Evolutionary conservation across 108 stramenopile species (phyloP).

Genomic region (Craspedostauros australis): DNA sequence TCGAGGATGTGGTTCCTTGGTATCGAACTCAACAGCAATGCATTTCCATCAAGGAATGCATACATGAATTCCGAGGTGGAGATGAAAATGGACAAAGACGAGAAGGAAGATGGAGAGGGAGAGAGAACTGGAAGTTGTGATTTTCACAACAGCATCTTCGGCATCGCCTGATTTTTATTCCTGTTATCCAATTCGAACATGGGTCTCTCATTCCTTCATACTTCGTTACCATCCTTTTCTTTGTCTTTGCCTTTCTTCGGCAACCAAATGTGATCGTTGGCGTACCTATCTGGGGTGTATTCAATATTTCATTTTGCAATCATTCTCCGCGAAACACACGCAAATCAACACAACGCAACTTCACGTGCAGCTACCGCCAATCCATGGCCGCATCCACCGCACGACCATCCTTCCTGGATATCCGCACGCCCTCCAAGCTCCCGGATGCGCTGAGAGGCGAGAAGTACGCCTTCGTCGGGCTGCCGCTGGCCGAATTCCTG

Average conservation of each 20-base stretch:
- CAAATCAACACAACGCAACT: no score
- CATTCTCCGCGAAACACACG: background rate
- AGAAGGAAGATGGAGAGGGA: no score
- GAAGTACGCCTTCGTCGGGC: conserved; percentile 91
- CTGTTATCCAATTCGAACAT: background rate
- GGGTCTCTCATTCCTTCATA: background rate
- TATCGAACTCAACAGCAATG: no score
- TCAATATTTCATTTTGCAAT: background rate
- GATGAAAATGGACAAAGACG: no score
- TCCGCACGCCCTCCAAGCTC: conserved; percentile 84
- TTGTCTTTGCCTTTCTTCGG: background rate
- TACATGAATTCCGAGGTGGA: no score
- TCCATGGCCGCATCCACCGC: conserved; percentile 55
- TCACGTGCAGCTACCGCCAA: conserved; percentile 36
- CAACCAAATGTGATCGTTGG: background rate
- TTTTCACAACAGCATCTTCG: no score
- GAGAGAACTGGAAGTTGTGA: no score
- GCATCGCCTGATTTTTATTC: no score
- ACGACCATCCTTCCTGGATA: conserved; percentile 68
- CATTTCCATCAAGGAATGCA: no score
- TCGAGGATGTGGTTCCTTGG: no score
- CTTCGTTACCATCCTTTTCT: background rate
- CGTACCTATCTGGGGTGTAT: background rate
- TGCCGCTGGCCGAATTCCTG: conserved; percentile 87
- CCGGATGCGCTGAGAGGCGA: conserved; percentile 94